Evolutionary conservation across 345 rosid species (phyloP), one percentile per base, ranked within the genome.

Genomic region (Salix purpurea): DNA sequence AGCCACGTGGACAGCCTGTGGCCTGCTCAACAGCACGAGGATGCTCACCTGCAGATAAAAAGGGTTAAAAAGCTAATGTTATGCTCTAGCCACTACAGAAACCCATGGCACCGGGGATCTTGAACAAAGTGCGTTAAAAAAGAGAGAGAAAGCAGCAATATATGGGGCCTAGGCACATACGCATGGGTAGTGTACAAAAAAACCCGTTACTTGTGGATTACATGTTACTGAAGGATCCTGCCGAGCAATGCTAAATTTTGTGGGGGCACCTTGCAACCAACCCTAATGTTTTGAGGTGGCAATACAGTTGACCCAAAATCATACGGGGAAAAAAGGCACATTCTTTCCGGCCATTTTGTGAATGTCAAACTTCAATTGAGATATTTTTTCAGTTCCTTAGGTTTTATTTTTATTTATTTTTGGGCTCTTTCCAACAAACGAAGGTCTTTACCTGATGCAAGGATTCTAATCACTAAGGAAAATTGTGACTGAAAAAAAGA

Each of bases 1-100:
- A 48, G 69, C 85, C 72, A 86, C 62, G 32, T 88, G 87, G 32
- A 86, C 78, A 8, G 80, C 83, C 69, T 85, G 92, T 40, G 97
- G 90, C 82, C 92, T 82, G 81, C 81, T 87, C 76, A 93, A 76
- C 10, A 95, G 88, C 78, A 93, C 88, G 75, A 91, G 80, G 83
- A 90, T 90, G 76, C 91, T 95, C 75, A 89, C 85, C 97, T 95
- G 89, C 80, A 82, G 44, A 39, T 26, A 26, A 37, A 28, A 48
- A 9, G 16, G 70, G 24, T 8, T 11, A 32, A n/a, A 28, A 64
- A 6, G 73, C 15, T 14, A 15, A 44, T 26, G 19, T 50, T 13
- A 10, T 40, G 6, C 30, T 68, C 7, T 54, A n/a, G 26, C 61
- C 62, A 16, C 46, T 36, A 11, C 16, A 13, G 1, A 21, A 6